phyloP scores from a whole-genome alignment of 1,284 basidiomycete species.

The Exobasidium cylindrosporum region DNA sequence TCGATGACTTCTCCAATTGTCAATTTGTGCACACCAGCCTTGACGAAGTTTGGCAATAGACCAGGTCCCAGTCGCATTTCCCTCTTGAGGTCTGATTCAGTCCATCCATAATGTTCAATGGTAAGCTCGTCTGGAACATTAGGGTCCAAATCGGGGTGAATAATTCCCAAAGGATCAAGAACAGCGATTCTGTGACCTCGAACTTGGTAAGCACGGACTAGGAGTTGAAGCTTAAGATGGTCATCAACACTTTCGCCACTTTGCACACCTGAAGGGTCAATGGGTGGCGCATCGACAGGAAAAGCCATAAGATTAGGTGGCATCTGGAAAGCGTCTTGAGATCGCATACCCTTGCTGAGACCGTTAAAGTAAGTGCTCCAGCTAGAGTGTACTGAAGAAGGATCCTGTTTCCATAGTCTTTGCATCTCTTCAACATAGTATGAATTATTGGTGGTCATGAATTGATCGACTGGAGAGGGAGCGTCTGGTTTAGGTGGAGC shows the following conservation, averaged over 20 bases:
- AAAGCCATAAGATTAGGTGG: slow-evolving; percentile 67
- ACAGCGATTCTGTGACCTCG: slow-evolving; percentile 94
- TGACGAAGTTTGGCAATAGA: slow-evolving; percentile 86
- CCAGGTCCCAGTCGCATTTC: slow-evolving; percentile 92
- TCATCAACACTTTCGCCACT: slow-evolving; percentile 75
- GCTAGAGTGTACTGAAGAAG: slow-evolving; percentile 84
- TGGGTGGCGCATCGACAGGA: slow-evolving; percentile 75
- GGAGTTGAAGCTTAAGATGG: slow-evolving; percentile 94
- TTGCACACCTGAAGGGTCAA: slow-evolving; percentile 63
- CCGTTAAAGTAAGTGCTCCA: slow-evolving; percentile 96
- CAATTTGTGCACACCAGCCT: slow-evolving; percentile 82
- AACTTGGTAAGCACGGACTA: slow-evolving; percentile 91
- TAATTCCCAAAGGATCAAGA: slow-evolving; percentile 89
- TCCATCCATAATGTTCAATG: slow-evolving; percentile 74
- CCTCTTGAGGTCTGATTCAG: slow-evolving; percentile 86
- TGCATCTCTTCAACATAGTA: slow-evolving; percentile 86
- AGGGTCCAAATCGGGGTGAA: slow-evolving; percentile 72
- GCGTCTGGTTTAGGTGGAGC: slow-evolving; percentile 10
- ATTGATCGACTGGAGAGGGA: slow-evolving; percentile 11
- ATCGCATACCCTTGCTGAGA: slow-evolving; percentile 81
- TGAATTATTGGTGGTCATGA: slow-evolving; percentile 69
- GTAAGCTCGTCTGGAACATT: slow-evolving; percentile 47
- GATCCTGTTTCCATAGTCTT: slow-evolving; percentile 61
- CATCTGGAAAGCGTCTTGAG: slow-evolving; percentile 77
- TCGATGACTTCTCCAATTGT: slow-evolving; percentile 88